phyloP scores from a whole-genome alignment of 352 stramenopile species.

The Hyaloperonospora arabidopsidis region DNA sequence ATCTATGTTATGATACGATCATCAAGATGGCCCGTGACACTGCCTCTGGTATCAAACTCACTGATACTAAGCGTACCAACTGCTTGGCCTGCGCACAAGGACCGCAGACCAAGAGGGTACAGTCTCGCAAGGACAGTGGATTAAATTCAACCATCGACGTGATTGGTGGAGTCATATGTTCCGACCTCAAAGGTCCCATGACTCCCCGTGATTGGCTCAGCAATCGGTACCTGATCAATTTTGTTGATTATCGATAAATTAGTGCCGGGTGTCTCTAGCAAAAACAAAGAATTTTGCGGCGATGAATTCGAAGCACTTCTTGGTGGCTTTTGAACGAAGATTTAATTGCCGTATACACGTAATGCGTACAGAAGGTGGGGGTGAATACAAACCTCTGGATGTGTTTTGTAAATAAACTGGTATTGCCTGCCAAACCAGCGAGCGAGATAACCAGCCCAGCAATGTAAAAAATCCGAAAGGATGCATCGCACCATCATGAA shows the following conservation, averaged over 20 bases:
- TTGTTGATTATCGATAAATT: not conserved
- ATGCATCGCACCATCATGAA: constrained; percentile 6
- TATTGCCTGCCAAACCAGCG: not conserved
- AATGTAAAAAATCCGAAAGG: not conserved
- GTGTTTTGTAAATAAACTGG: not conserved
- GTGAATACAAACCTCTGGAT: not conserved
- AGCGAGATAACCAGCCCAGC: not conserved
- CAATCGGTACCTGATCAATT: not conserved
- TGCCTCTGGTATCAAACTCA: too few relatives aligned
- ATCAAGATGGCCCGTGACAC: too few relatives aligned
- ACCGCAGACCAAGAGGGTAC: too few relatives aligned
- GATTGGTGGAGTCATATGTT: not conserved
- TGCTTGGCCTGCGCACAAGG: too few relatives aligned
- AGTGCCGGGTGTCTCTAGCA: not conserved
- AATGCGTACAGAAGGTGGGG: not conserved
- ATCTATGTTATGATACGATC: too few relatives aligned
- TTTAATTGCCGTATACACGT: not conserved
- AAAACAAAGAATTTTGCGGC: not conserved
- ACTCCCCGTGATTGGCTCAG: not conserved
- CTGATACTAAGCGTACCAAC: too few relatives aligned
- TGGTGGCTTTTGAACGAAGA: not conserved
- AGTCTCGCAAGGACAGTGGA: not conserved
- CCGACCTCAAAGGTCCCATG: not conserved
- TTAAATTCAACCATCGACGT: not conserved
- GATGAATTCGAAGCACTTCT: not conserved